These are phyloP conservation scores for Porogramme epimiltina DNA, from an alignment of 1,284 basidiomycete species.

Conservation along the genomic window DNA sequence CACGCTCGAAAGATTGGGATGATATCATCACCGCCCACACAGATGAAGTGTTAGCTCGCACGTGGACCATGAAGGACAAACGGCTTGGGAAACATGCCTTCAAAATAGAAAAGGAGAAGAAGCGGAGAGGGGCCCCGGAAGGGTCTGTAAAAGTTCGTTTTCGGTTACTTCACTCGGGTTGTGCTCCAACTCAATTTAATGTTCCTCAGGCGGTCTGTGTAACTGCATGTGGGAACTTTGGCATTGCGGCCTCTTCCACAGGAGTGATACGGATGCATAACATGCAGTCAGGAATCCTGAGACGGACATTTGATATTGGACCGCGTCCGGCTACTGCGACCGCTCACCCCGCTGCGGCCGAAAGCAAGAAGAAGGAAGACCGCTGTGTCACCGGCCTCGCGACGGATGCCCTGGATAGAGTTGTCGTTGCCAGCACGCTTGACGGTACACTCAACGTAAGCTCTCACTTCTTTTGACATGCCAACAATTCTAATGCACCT, in stretches of 20 bases:
- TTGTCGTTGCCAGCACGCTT: conserved; percentile 81
- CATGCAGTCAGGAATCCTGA: conserved; percentile 90
- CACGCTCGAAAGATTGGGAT: conserved; percentile 95
- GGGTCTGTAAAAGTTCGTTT: conserved; percentile 65
- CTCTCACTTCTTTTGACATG: conserved; percentile 10
- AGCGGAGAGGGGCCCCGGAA: conserved; percentile 37
- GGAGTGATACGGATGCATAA: conserved; percentile 90
- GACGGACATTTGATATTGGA: conserved; percentile 77
- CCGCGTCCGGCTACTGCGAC: conserved; percentile 56
- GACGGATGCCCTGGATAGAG: conserved; percentile 84
- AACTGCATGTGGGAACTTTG: conserved; percentile 96
- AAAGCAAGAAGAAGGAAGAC: conserved; percentile 50
- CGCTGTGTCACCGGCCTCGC: conserved; percentile 82
- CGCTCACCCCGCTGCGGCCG: conserved; percentile 31
- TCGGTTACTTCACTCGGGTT: not conserved
- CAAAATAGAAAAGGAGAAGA: conserved; percentile 51
- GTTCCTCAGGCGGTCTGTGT: conserved; percentile 77
- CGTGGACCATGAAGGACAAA: conserved; percentile 88
- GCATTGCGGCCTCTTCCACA: conserved; percentile 79
- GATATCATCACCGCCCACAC: conserved; percentile 91
- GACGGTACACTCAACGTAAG: conserved; percentile 89
- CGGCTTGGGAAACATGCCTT: conserved; percentile 77
- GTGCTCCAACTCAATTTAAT: not conserved
- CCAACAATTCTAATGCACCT: not conserved
- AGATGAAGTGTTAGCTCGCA: conserved; percentile 78